These are phyloP conservation scores for Ganoderma lingzhi DNA, from an alignment of 1,284 basidiomycete species.

Conservation along the genomic window DNA sequence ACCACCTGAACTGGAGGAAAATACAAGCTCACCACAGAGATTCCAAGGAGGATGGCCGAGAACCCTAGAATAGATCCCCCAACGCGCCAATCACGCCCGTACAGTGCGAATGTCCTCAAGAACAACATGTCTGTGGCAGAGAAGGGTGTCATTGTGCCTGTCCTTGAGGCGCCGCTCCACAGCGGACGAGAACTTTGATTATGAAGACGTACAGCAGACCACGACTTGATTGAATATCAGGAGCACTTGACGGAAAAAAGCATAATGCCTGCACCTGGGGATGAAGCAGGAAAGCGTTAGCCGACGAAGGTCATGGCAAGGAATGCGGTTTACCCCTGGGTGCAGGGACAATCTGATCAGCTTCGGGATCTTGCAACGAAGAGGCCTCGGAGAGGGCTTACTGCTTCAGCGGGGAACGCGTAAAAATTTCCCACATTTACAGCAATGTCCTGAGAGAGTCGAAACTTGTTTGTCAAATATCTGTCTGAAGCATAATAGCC, in stretches of 20 bases:
- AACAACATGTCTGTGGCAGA: conserved; percentile 33
- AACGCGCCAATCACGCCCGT: conserved; percentile 35
- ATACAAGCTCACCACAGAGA: conserved; percentile 34
- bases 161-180: not conserved
- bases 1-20: not conserved
- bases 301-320: not conserved
- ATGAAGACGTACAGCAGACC: conserved; percentile 36
- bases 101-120: conserved; percentile 41
- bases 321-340: conserved; percentile 27
- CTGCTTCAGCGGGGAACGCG: conserved; percentile 30
- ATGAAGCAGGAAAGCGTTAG: conserved; percentile 10
- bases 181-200: not conserved
- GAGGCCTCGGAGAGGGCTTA: conserved; percentile 17
- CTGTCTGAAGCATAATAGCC: too few species aligned
- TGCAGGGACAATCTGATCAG: not conserved
- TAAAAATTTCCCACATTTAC: conserved; percentile 41
- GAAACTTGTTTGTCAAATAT: not conserved
- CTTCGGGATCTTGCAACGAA: not conserved
- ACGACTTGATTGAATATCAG: conserved; percentile 40
- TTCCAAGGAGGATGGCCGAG: conserved; percentile 25
- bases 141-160: not conserved
- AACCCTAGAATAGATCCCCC: conserved; percentile 29
- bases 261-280: conserved; percentile 37
- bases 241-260: conserved; percentile 40
- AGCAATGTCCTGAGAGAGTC: conserved; percentile 35